Evolutionary conservation across 345 rosid genomes (phyloP), one percentile per base, ranked within the genome.

Genomic region (Nasturtium officinale): DNA sequence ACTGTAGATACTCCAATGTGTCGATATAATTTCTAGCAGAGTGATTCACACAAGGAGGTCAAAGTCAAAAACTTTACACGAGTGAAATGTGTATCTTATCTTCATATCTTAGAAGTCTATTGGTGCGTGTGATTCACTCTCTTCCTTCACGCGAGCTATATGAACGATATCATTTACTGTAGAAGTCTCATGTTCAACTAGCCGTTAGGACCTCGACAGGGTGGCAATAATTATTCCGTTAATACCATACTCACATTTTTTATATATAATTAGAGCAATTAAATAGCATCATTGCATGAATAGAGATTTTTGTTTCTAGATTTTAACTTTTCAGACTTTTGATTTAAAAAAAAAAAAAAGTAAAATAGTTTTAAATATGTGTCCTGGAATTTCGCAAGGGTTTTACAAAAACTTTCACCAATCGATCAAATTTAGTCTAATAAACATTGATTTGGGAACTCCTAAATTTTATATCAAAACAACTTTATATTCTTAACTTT

Each of bases 151-250:
- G 61, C 72, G 51, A 53, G 35, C 2, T 25, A 5, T 10, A 25
- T 25, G 17, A 26, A 29, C 12, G 18, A 26, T 30, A 15, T 37
- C 61, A 67, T 52, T 66, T 67, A 67, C 35, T 10, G 18, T 51
- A 32, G 9, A 26, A 18, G 18, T 20, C 30, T 9, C 32, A 50
- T 47, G 17, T 50, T 50, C 59, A 35, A 7, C 13, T 30, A 18
- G 29, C 57, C 69, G 69, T 66, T 66, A 37, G n/a, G 60, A 26
- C 40, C 12, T 67, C 45, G 28, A 67, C 61, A 52, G 38, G 13
- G 16, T 23, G 25, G 50, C 61, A 38, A 38, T 23, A 20, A 32
- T 40, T 33, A 43, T 43, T 9, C 9, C 53, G 10, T 46, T 46
- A 7, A 17, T 4, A 45, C 18, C 3, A 7, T 43, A n/a, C 28